Percentiles rank a stretch among this genome's conserved stretches.
Conservation (phyloP, 2,329 filamentous ascomycete species). For the Penicillium sp. region DNA sequence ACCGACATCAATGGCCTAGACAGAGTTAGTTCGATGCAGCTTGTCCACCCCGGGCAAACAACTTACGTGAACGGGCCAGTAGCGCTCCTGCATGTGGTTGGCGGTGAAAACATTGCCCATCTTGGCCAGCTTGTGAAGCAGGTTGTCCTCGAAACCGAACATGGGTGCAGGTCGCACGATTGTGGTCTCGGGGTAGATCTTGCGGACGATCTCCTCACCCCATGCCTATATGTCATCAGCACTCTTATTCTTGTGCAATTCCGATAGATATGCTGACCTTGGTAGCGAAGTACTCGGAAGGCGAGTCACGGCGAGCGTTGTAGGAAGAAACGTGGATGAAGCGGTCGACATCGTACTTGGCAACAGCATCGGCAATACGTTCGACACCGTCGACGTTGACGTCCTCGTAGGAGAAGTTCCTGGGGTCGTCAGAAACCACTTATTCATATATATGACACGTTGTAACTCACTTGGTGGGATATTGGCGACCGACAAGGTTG, state of each 20-base stretch:
- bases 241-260: neutral
- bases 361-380: constrained; percentile 88
- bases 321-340: constrained; percentile 97
- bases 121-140: constrained; percentile 81
- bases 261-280: constrained; percentile 59
- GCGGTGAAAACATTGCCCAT: constrained; percentile 79
- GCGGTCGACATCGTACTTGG: constrained; percentile 96
- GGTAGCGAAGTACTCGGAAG: constrained; percentile 85
- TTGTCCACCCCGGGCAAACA: neutral
- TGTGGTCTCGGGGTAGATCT: constrained; percentile 94
- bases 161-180: constrained; percentile 91
- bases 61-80: constrained; percentile 83
- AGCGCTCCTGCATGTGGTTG: constrained; percentile 90
- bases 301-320: constrained; percentile 76
- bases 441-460: neutral
- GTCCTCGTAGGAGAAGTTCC: constrained; percentile 90
- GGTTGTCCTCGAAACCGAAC: constrained; percentile 91
- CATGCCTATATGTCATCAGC: constrained; percentile 54
- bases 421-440: constrained; percentile 44
- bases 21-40: constrained; percentile 9
- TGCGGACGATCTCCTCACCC: constrained; percentile 78
- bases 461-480: constrained; percentile 79
- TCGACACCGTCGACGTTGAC: constrained; percentile 90
- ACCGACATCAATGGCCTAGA: constrained; percentile 81
- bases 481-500: constrained; percentile 91